Conservation (phyloP, 202 grass and related monocot genomes). For the Musa balbisiana region DNA sequence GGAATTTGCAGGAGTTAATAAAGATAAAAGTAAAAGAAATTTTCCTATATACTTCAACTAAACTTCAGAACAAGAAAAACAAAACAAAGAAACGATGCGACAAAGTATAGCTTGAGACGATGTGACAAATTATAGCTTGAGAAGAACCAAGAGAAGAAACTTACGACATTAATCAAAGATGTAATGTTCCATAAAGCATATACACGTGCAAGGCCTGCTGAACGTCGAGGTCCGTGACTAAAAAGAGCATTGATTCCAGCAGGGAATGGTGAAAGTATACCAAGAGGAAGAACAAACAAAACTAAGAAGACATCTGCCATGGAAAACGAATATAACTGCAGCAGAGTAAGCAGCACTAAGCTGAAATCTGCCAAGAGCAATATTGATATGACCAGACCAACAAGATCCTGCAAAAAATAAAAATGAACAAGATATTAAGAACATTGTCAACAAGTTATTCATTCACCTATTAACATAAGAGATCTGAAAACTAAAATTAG, state of each 20-base stretch:
- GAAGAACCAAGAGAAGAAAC: conserved; percentile 28
- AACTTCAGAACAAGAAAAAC: conserved; percentile 14
- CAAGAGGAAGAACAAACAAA: conserved; percentile 96
- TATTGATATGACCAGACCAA: conserved; percentile 94
- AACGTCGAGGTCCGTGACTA: conserved; percentile 94
- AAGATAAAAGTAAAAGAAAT: neutral
- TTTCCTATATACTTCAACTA: neutral
- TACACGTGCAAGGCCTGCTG: conserved; percentile 87
- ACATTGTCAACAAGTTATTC: conserved; percentile 1
- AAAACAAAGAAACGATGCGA: neutral
- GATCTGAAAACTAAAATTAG: neutral
- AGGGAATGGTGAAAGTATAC: conserved; percentile 93
- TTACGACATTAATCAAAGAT: conserved; percentile 98
- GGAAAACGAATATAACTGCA: conserved; percentile 95
- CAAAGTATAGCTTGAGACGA: neutral
- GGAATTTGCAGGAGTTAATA: neutral
- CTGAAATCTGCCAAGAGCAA: conserved; percentile 95
- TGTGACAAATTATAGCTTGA: neutral
- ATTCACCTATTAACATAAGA: neutral
- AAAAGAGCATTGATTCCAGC: conserved; percentile 99
- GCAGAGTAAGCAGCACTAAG: conserved; percentile 89
- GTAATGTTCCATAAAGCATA: conserved; percentile 99
- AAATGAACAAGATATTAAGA: conserved; percentile 16
- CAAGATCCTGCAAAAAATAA: conserved; percentile 73
- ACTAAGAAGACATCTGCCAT: conserved; percentile 88